phyloP scores from a whole-genome alignment of 1,284 basidiomycete species.

The Meripilus lineatus region DNA sequence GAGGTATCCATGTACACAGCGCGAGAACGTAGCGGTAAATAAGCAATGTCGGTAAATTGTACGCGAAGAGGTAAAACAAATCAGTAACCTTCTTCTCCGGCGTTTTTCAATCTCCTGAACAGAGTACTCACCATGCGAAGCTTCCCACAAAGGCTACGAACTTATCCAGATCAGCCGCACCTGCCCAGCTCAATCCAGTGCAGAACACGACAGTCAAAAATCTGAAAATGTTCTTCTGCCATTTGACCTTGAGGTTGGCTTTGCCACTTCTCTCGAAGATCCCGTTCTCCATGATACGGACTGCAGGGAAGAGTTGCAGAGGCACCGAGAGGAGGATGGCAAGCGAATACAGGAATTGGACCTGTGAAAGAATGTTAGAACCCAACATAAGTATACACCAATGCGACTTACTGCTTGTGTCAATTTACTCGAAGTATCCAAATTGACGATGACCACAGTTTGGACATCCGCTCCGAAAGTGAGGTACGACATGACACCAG shows the following conservation, averaged over 20 bases:
- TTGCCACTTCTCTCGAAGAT: conserved; percentile 92
- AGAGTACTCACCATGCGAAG: conserved; percentile 81
- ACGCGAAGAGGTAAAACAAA: too few relatives aligned
- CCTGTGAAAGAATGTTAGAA: conserved; percentile 30
- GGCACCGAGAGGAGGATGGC: conserved; percentile 95
- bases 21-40: too few relatives aligned
- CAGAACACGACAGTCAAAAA: conserved; percentile 74
- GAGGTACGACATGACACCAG: conserved; percentile 86
- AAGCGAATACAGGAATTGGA: conserved; percentile 85
- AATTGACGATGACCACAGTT: conserved; percentile 94
- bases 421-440: conserved; percentile 81
- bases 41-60: too few relatives aligned
- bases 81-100: too few relatives aligned
- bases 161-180: conserved; percentile 92
- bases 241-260: conserved; percentile 61
- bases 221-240: conserved; percentile 93
- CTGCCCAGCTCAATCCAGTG: conserved; percentile 75
- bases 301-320: conserved; percentile 95
- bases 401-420: conserved; percentile 71
- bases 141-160: conserved; percentile 94
- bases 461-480: conserved; percentile 88
- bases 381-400: neutral
- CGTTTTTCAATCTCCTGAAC: conserved; percentile 7
- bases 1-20: too few relatives aligned
- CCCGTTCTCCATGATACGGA: conserved; percentile 96